phyloP scores from a whole-genome alignment of 805 yeast species.

The Candida nitratophila region DNA sequence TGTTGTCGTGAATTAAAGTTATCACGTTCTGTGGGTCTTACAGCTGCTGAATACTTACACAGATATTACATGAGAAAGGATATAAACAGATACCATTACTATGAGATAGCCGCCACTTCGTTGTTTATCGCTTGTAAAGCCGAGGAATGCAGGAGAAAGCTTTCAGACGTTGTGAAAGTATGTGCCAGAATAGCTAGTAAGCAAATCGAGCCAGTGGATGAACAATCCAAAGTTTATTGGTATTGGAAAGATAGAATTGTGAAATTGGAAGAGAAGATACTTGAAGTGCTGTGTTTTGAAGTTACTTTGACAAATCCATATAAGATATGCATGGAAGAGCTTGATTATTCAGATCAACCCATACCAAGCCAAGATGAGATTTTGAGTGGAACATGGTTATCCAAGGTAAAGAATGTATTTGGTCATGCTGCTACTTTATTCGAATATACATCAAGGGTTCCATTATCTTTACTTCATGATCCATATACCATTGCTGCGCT shows the following conservation, averaged over 20 bases:
- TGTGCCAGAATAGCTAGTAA: conserved; percentile 43
- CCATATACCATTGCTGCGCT: conserved; percentile 17
- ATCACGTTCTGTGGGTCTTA: conserved; percentile 39
- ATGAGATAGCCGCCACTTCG: conserved; percentile 43
- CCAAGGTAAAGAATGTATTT: conserved; percentile 11
- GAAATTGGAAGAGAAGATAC: conserved; percentile 36
- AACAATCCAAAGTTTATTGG: conserved; percentile 41
- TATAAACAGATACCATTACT: conserved; percentile 35
- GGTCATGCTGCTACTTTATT: conserved; percentile 18
- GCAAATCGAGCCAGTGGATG: conserved; percentile 31
- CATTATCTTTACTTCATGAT: conserved; percentile 19
- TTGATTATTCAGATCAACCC: conserved; percentile 14
- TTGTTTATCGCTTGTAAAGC: conserved; percentile 47
- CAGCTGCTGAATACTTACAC: conserved; percentile 42
- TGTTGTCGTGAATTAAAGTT: conserved; percentile 37
- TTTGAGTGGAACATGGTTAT: conserved; percentile 9
- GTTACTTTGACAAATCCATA: conserved; percentile 36
- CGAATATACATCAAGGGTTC: conserved; percentile 22
- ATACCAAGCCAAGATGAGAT: conserved; percentile 6
- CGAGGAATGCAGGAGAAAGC: conserved; percentile 42
- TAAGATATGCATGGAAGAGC: conserved; percentile 14
- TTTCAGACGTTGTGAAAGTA: conserved; percentile 41
- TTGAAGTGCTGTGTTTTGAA: conserved; percentile 42
- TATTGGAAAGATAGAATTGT: conserved; percentile 43
- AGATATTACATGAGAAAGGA: conserved; percentile 44